Evolutionary conservation across 345 rosid genomes (phyloP).

Genomic region (Hypericum perforatum): DNA sequence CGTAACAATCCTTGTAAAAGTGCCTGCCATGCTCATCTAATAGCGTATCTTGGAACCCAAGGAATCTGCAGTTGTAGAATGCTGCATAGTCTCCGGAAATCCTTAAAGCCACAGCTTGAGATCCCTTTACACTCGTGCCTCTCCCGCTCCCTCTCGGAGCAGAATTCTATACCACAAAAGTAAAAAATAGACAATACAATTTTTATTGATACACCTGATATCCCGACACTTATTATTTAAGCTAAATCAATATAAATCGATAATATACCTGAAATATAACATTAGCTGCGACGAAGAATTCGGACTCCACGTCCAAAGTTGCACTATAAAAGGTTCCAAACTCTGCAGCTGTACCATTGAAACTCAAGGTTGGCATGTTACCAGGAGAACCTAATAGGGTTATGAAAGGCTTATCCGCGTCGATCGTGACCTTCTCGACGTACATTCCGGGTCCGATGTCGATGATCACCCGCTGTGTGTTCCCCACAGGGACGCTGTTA

Average conservation of each 20-base stretch:
- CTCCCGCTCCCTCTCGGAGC: background rate
- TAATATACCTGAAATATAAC: constrained; percentile 31
- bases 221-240: too few species aligned
- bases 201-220: too few species aligned
- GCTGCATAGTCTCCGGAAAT: background rate
- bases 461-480: constrained; percentile 41
- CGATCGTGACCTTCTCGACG: constrained; percentile 43
- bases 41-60: background rate
- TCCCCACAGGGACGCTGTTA: constrained; percentile 30
- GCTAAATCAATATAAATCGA: background rate
- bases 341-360: constrained; percentile 33
- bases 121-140: background rate
- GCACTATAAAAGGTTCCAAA: constrained; percentile 67
- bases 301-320: constrained; percentile 38
- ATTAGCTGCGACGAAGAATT: constrained; percentile 52
- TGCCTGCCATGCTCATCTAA: background rate
- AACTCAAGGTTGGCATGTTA: constrained; percentile 28
- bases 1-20: constrained; percentile 1
- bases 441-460: constrained; percentile 41
- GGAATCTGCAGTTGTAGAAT: background rate
- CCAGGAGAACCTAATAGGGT: constrained; percentile 39
- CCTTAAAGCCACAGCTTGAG: background rate
- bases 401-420: constrained; percentile 31
- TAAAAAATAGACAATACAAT: too few species aligned
- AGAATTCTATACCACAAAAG: background rate